phyloP scores from a whole-genome alignment of 73 alveolate genomes.

The Symbiodinium natans region DNA sequence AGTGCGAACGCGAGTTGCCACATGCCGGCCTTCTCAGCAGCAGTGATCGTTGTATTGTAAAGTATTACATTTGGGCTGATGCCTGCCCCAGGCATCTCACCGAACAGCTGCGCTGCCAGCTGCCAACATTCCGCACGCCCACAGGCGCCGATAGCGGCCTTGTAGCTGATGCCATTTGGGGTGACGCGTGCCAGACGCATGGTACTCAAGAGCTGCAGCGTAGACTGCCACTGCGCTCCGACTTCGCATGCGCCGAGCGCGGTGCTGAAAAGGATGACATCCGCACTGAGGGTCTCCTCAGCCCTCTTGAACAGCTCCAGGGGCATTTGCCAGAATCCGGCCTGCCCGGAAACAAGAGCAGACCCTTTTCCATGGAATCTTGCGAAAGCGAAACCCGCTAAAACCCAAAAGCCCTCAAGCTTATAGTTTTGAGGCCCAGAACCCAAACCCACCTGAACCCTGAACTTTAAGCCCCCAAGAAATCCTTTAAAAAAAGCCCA shows the following conservation, averaged over 20 bases:
- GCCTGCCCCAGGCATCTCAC: neutral
- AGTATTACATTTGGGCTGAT: neutral
- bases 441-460: too few relatives aligned
- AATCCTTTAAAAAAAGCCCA: too few relatives aligned
- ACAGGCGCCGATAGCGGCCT: conserved; percentile 69
- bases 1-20: neutral
- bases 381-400: neutral
- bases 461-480: too few relatives aligned
- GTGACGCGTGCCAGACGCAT: neutral
- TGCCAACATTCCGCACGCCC: conserved; percentile 36
- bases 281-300: neutral
- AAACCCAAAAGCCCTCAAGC: neutral
- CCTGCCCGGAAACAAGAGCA: neutral
- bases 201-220: neutral
- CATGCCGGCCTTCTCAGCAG: neutral
- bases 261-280: neutral
- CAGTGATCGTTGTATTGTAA: neutral
- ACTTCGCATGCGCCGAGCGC: neutral
- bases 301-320: neutral
- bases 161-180: conserved; percentile 35
- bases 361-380: too few relatives aligned
- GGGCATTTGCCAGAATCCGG: neutral
- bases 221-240: neutral
- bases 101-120: conserved; percentile 14
- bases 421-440: too few relatives aligned